These are phyloP conservation scores for Ophiostoma sp. DNA, from an alignment of 2,329 filamentous ascomycete genomes.

Conservation along the genomic window DNA sequence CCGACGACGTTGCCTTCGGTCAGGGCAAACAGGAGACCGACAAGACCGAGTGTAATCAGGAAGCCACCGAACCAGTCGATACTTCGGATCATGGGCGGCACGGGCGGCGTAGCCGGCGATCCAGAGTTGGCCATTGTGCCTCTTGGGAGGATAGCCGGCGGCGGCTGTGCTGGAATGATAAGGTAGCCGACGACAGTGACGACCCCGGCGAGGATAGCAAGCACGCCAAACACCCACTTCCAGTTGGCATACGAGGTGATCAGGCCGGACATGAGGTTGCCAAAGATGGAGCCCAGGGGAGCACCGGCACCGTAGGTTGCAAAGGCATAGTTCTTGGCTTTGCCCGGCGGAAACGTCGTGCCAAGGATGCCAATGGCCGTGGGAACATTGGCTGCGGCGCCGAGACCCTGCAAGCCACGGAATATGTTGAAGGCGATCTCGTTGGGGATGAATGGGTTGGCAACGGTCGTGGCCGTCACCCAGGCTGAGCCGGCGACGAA, in stretches of 20 bases:
- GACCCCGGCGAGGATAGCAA: slow-evolving; percentile 54
- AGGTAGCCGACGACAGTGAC: slow-evolving; percentile 54
- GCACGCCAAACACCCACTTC: slow-evolving; percentile 63
- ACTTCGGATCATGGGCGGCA: slow-evolving; percentile 26
- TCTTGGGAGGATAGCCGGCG: not conserved
- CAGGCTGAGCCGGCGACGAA: slow-evolving; percentile 61
- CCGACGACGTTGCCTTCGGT: slow-evolving; percentile 66
- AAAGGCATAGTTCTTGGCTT: slow-evolving; percentile 67
- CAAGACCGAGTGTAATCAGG: slow-evolving; percentile 56
- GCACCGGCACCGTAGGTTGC: slow-evolving; percentile 60
- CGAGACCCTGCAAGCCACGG: slow-evolving; percentile 61
- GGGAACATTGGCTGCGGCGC: slow-evolving; percentile 63
- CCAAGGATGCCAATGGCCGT: slow-evolving; percentile 67
- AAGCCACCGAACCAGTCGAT: slow-evolving; percentile 64
- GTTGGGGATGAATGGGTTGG: slow-evolving; percentile 59
- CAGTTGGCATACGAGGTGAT: slow-evolving; percentile 58
- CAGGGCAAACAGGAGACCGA: slow-evolving; percentile 60
- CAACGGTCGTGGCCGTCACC: slow-evolving; percentile 53
- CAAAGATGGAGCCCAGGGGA: slow-evolving; percentile 59
- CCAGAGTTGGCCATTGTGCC: slow-evolving; percentile 21
- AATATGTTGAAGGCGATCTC: slow-evolving; percentile 65
- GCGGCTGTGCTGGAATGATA: slow-evolving; percentile 47
- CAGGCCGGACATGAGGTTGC: slow-evolving; percentile 59
- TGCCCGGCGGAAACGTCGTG: slow-evolving; percentile 60
- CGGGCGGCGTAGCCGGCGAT: slow-evolving; percentile 36